Conservation (phyloP, 768 basidiomycete genomes). For the Tylopilus rubrobrunneus region DNA sequence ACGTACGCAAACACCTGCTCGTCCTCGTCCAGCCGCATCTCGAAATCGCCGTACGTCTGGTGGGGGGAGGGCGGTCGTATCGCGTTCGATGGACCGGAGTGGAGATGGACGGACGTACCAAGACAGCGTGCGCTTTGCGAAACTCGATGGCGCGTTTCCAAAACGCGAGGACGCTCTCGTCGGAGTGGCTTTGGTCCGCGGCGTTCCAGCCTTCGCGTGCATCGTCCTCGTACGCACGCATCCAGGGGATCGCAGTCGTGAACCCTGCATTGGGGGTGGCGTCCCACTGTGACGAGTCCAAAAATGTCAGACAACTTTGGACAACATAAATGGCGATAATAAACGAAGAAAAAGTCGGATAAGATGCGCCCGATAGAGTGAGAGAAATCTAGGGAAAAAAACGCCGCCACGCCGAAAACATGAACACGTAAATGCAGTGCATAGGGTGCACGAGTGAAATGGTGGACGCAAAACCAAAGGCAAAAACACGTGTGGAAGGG, state of each 20-base stretch:
- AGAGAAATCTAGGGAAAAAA: background rate
- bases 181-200: background rate
- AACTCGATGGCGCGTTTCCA: slow-evolving; percentile 54
- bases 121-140: slow-evolving; percentile 50
- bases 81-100: too few species aligned
- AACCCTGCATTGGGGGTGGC: slow-evolving; percentile 55
- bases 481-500: background rate
- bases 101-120: slow-evolving; percentile 37
- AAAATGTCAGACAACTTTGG: background rate
- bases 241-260: slow-evolving; percentile 64
- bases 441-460: background rate
- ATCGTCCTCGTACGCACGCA: slow-evolving; percentile 71
- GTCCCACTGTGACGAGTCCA: slow-evolving; percentile 47
- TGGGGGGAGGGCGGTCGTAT: too few species aligned
- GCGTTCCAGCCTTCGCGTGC: slow-evolving; percentile 49
- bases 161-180: slow-evolving; percentile 54
- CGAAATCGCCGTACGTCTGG: slow-evolving; percentile 62
- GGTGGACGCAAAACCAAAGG: background rate
- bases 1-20: slow-evolving; percentile 54
- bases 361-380: background rate
- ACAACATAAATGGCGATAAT: background rate
- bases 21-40: slow-evolving; percentile 42
- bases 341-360: background rate
- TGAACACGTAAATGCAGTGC: background rate
- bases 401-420: background rate